Percentiles rank a stretch among this genome's conserved stretches.
phyloP scores from a whole-genome alignment of 2,329 filamentous ascomycete species.

The Botrytis deweyae region DNA sequence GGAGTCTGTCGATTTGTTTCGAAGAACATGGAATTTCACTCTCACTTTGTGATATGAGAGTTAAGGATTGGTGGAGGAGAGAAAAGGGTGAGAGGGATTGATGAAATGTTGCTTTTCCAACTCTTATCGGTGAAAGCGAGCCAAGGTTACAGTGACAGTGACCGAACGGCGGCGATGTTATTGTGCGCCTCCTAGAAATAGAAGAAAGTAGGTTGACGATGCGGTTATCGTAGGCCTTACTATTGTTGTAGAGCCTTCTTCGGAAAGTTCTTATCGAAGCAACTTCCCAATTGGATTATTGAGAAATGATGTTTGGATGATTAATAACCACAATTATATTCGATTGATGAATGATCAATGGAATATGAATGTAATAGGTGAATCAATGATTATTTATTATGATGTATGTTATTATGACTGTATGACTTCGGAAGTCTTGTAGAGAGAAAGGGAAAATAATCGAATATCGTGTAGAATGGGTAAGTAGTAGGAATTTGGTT shows the following conservation, averaged over 20 bases:
- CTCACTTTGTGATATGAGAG: conserved; percentile 15
- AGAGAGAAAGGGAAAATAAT: not conserved
- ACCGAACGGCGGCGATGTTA: conserved; percentile 13
- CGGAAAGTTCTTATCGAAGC: not conserved
- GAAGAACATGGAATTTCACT: conserved; percentile 21
- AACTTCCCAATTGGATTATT: not conserved
- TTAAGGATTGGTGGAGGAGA: not conserved
- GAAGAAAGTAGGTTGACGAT: conserved; percentile 24
- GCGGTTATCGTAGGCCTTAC: conserved; percentile 33
- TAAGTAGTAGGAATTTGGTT: not conserved
- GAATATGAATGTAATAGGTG: not conserved
- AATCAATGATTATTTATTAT: not conserved
- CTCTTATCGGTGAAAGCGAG: conserved; percentile 6
- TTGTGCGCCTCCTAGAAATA: conserved; percentile 17
- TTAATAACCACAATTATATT: conserved; percentile 13
- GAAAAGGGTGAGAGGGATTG: not conserved
- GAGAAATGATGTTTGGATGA: conserved; percentile 1
- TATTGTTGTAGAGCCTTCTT: not conserved
- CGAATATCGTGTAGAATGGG: not conserved
- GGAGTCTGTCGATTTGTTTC: conserved; percentile 27
- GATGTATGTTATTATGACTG: conserved; percentile 6
- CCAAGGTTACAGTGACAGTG: conserved; percentile 12
- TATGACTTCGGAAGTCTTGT: conserved; percentile 10
- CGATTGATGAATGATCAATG: conserved; percentile 14
- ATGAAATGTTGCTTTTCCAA: conserved; percentile 25